Evolutionary conservation across 306 rosid genomes (phyloP), one percentile per base, ranked within the genome.

Genomic region (Hippophae tibetana): DNA sequence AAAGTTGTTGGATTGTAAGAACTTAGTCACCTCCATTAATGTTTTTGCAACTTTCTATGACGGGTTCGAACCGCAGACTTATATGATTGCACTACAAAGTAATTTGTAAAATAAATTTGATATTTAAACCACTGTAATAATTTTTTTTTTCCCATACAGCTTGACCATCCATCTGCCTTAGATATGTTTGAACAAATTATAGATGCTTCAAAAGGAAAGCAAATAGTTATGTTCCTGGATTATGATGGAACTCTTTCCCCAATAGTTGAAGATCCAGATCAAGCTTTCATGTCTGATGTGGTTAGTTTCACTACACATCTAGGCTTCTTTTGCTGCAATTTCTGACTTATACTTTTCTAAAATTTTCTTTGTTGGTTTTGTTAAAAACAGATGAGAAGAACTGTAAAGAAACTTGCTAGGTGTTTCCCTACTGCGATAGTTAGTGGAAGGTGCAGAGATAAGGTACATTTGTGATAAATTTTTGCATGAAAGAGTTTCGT

Each of bases 231-330:
- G 95, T 90, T 90, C 42, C 55, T 90, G 42, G 98, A 90, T 64
- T 90, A 90, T 3, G 98, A 90, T 55, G 98, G 98, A 38, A 90
- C 98, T 1, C 81, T 90, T 43, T 87, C 98, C 0, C 98, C 98
- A 3, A 90, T 90, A 40, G 98, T 90, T 0, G 86, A 85, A 7
- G 82, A 90, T 64, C 98, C 98, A 0, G 98, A 90, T 43, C 84
- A 75, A 25, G 98, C 98, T 60, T 81, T 81, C 68, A 90, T 90
- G 96, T 79, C 98, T 5, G 69, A 65, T 13, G 76, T 82, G 65
- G 98, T 90, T 41, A 43, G 95, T 78, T 5, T 14, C 44, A 5
- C 26, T 13, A 6, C 31, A 53, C n/a, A 62, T 23, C 47, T 43
- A 45, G 23, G 49, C 26, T 11, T 45, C 45, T 40, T 45, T 41